phyloP scores from a whole-genome alignment of 345 rosid genomes.

The Corchorus olitorius region DNA sequence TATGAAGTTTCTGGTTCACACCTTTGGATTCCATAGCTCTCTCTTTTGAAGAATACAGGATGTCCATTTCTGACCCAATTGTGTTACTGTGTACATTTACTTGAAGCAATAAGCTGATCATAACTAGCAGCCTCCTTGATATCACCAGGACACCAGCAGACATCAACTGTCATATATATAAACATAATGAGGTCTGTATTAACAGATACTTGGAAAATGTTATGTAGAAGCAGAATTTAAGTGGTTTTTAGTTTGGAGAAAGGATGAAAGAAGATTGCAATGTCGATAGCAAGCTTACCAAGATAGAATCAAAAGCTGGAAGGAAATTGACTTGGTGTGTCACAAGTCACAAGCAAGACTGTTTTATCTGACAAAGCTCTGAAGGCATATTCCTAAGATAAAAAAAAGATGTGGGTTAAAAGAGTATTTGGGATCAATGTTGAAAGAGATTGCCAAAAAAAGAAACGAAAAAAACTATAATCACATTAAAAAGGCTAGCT shows the following conservation, averaged over 20 bases:
- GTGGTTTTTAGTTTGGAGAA: background rate
- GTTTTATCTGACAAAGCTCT: background rate
- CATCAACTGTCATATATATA: constrained; percentile 41
- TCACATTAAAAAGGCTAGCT: constrained; percentile 58
- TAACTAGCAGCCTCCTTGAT: constrained; percentile 41
- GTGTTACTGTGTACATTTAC: constrained; percentile 45
- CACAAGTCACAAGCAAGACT: constrained; percentile 10
- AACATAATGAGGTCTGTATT: background rate
- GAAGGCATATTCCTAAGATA: constrained; percentile 8
- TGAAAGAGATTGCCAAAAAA: background rate
- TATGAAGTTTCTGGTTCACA: constrained; percentile 31
- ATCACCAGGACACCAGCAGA: constrained; percentile 39
- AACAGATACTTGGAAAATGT: background rate
- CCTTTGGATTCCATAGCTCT: constrained; percentile 20
- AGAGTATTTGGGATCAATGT: background rate
- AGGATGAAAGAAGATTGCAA: background rate
- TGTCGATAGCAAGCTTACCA: constrained; percentile 2
- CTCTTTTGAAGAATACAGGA: background rate
- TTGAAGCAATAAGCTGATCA: constrained; percentile 39
- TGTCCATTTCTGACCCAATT: constrained; percentile 23
- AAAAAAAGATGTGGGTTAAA: background rate
- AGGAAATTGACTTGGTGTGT: constrained; percentile 23
- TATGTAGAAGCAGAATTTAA: background rate
- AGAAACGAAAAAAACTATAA: constrained; percentile 13
- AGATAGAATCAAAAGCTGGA: background rate